These are phyloP conservation scores for Abrus pulchellus DNA, from an alignment of 306 rosid species.

Conservation along the genomic window DNA sequence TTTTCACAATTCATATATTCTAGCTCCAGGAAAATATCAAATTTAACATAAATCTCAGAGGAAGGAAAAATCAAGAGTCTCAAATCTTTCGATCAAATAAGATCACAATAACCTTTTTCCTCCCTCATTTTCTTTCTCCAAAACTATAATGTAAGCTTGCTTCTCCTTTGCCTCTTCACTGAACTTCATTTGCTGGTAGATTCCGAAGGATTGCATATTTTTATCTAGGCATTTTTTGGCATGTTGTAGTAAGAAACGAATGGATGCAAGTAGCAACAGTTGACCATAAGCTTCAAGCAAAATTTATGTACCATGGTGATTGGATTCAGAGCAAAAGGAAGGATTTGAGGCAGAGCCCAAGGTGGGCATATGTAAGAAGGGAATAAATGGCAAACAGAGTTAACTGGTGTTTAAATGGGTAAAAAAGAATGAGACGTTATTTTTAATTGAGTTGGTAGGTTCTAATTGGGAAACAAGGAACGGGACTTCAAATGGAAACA, in stretches of 20 bases:
- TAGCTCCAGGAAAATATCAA: not conserved
- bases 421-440: not conserved
- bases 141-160: not conserved
- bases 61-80: not conserved
- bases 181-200: not conserved
- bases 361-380: not conserved
- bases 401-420: not conserved
- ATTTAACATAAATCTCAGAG: not conserved
- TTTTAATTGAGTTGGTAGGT: not conserved
- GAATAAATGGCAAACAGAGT: not conserved
- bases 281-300: conserved; percentile 19
- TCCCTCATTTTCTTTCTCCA: not conserved
- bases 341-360: not conserved
- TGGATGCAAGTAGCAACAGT: not conserved
- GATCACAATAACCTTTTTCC: not conserved
- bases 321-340: conserved; percentile 2
- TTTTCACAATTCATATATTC: not conserved
- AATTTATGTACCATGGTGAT: not conserved
- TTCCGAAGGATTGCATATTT: not conserved
- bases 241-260: no score
- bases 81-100: not conserved
- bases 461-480: not conserved
- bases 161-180: not conserved
- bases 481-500: not conserved
- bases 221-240: not conserved